These are phyloP conservation scores for Pseudocercospora cruenta DNA, from an alignment of 2,329 filamentous ascomycete genomes.

Conservation along the genomic window DNA sequence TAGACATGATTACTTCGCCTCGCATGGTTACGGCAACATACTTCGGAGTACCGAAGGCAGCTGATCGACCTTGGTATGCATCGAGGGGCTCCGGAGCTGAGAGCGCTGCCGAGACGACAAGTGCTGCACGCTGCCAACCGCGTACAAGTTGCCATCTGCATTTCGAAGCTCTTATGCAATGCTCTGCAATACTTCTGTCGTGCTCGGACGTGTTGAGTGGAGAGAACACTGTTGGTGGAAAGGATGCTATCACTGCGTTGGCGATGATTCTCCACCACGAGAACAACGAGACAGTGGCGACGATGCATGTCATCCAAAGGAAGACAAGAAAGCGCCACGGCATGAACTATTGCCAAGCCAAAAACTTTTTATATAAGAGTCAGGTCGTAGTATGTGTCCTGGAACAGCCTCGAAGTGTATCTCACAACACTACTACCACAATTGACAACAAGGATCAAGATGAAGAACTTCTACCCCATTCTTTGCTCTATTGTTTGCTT, in stretches of 20 bases:
- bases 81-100: not conserved
- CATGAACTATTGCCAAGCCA: not conserved
- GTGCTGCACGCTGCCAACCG: not conserved
- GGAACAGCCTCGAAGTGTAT: not conserved
- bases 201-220: not conserved
- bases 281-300: not conserved
- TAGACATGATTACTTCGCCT: conserved; percentile 2
- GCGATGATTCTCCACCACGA: not conserved
- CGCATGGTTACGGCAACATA: not conserved
- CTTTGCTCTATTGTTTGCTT: conserved; percentile 19
- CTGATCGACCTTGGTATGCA: not conserved
- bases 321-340: not conserved
- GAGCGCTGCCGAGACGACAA: not conserved
- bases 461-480: conserved; percentile 17
- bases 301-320: not conserved
- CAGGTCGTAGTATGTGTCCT: not conserved
- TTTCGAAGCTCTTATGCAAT: conserved; percentile 17
- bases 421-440: not conserved
- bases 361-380: not conserved
- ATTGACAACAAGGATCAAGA: conserved; percentile 1
- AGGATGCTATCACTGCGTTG: not conserved
- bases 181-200: conserved; percentile 15
- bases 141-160: conserved; percentile 7
- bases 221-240: not conserved
- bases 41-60: not conserved